phyloP scores from a whole-genome alignment of 805 yeast species.

The Wickerhamomyces chaumierensis region DNA sequence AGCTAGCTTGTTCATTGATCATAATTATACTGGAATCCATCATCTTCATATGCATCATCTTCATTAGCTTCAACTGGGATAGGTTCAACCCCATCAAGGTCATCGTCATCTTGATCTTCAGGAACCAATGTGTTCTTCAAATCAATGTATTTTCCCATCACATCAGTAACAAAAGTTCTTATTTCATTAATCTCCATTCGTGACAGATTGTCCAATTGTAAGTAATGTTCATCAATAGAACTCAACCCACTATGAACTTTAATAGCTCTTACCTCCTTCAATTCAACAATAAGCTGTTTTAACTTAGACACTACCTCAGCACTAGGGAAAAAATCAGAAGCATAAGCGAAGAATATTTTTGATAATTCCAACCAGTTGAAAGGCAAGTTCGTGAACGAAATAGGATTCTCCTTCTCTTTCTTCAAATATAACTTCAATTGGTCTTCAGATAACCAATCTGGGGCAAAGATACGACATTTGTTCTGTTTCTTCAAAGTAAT shows the following conservation, averaged over 20 bases:
- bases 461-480: constrained; percentile 77
- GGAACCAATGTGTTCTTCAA: constrained; percentile 28
- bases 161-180: constrained; percentile 67
- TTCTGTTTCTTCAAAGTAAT: constrained; percentile 71
- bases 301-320: constrained; percentile 58
- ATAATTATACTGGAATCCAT: neutral
- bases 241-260: constrained; percentile 74
- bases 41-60: neutral
- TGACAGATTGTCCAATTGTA: constrained; percentile 75
- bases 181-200: constrained; percentile 80
- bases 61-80: constrained; percentile 1
- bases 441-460: constrained; percentile 63
- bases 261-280: constrained; percentile 70
- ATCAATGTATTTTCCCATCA: constrained; percentile 68
- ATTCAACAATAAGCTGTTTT: constrained; percentile 64
- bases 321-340: constrained; percentile 59
- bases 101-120: constrained; percentile 5
- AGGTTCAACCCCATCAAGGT: neutral
- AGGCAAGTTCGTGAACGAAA: constrained; percentile 62
- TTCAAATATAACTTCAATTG: constrained; percentile 48
- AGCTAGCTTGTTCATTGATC: neutral
- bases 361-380: constrained; percentile 84
- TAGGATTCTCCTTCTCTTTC: constrained; percentile 47
- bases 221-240: constrained; percentile 70
- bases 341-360: constrained; percentile 51